phyloP scores from a whole-genome alignment of 2,329 filamentous ascomycete species.

The Curvularia sp. region DNA sequence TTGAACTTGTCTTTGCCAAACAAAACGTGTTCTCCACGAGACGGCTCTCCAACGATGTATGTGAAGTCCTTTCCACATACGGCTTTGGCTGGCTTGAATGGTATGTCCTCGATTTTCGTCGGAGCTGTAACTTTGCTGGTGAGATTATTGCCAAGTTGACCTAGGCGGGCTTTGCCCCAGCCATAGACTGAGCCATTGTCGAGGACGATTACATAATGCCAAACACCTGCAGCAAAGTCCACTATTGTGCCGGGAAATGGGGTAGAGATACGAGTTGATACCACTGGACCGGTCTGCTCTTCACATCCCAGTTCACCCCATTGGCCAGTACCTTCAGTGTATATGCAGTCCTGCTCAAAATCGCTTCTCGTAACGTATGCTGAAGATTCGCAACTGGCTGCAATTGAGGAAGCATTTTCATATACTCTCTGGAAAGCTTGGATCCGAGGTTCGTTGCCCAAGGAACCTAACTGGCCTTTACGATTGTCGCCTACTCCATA shows the following conservation, averaged over 20 bases:
- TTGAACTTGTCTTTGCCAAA: constrained; percentile 79
- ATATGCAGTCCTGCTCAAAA: constrained; percentile 5
- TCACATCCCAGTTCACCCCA: constrained; percentile 38
- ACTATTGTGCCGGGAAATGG: constrained; percentile 52
- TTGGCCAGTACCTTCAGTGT: constrained; percentile 26
- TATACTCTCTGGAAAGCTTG: not conserved
- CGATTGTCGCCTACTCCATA: constrained; percentile 70
- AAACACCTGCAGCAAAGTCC: constrained; percentile 75
- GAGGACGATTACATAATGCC: constrained; percentile 77
- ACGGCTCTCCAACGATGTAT: constrained; percentile 65
- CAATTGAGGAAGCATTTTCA: constrained; percentile 16
- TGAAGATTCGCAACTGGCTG: constrained; percentile 36
- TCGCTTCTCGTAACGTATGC: constrained; percentile 30
- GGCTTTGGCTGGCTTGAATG: constrained; percentile 70
- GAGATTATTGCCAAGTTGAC: constrained; percentile 71
- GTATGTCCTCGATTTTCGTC: constrained; percentile 47
- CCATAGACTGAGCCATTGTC: constrained; percentile 80
- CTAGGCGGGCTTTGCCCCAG: constrained; percentile 88
- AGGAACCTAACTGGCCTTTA: constrained; percentile 54
- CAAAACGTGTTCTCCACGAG: constrained; percentile 67
- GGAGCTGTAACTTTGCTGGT: constrained; percentile 49
- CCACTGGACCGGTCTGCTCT: not conserved
- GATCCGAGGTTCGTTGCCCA: not conserved
- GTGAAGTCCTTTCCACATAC: constrained; percentile 89
- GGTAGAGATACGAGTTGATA: not conserved